A percentile compares a stretch with the other conserved stretches of the same genome.
Evolutionary conservation across 768 basidiomycete species (phyloP).

Genomic region (Tephrocybe sp.): DNA sequence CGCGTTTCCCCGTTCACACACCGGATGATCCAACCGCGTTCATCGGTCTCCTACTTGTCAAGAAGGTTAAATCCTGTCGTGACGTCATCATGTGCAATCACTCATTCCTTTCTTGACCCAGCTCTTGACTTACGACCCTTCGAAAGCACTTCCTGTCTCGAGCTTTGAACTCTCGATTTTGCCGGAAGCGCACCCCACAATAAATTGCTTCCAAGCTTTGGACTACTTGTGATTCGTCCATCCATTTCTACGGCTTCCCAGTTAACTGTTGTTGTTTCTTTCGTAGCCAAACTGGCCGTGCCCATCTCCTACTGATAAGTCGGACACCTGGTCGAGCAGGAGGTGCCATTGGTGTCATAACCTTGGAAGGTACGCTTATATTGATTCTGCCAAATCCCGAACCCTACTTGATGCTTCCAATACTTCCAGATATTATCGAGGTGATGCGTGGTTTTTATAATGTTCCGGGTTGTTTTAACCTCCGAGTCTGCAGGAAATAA

Average conservation of each 20-base stretch:
- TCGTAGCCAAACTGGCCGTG: slow-evolving; percentile 88
- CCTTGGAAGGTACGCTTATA: slow-evolving; percentile 66
- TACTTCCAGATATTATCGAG: slow-evolving; percentile 70
- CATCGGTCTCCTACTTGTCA: slow-evolving; percentile 79
- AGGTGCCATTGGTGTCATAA: slow-evolving; percentile 90
- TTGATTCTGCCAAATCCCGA: background rate
- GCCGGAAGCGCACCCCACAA: slow-evolving; percentile 85
- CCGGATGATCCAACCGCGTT: slow-evolving; percentile 69
- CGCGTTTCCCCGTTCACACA: slow-evolving; percentile 87
- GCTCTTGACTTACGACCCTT: slow-evolving; percentile 89
- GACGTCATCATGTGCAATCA: slow-evolving; percentile 5
- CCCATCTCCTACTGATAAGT: slow-evolving; percentile 87
- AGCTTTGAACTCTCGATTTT: slow-evolving; percentile 78
- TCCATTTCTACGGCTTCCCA: background rate
- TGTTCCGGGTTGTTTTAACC: background rate
- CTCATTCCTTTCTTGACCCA: slow-evolving; percentile 27
- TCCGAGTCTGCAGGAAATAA: slow-evolving; percentile 68
- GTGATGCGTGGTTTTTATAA: slow-evolving; percentile 27
- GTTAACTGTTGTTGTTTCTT: background rate
- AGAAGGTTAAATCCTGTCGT: slow-evolving; percentile 51
- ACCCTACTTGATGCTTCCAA: slow-evolving; percentile 1
- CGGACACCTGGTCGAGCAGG: slow-evolving; percentile 78
- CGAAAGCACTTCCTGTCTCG: slow-evolving; percentile 71
- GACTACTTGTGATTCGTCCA: slow-evolving; percentile 74
- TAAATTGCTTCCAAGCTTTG: slow-evolving; percentile 93